Evolutionary conservation across 1,139 yeast species (phyloP), one percentile per base, ranked within the genome.

Genomic region (Wickerhamomyces sp.): DNA sequence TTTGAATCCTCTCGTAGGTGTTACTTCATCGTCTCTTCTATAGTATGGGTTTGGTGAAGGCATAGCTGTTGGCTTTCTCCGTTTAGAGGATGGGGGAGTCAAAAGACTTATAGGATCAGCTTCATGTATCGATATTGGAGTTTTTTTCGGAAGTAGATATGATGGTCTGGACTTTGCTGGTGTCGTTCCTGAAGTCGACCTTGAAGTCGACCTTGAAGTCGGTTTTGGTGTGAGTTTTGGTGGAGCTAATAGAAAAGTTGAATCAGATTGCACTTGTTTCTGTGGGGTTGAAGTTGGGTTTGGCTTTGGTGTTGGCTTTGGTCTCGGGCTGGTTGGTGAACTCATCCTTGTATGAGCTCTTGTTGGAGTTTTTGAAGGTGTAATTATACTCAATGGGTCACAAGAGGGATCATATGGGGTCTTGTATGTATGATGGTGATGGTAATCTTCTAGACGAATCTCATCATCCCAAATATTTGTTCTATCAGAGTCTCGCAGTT

Each of bases 341-440:
- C 31, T 29, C 6, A 31, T 40, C 14, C 32, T 15, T 2, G 24
- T 25, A 16, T 6, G 26, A 39, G 7, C 45, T 36, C 59, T 51
- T 19, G 33, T 30, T n/a, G 34, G 14, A 2, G 13, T 15, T 48
- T 55, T 15, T 72, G 71, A 20, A 55, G 54, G 34, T 16, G 27
- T 50, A 28, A 57, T 70, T 26, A 55, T 64, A 42, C 55, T 57
- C 33, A 49, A 58, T 31, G 57, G 65, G 30, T 41, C 44, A 17
- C 18, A 17, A 14, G 34, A 37, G n/a, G 45, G 41, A 25, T 42
- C 45, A n/a, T 14, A 14, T 5, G 17, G 4, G 7, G 7, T 13
- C 9, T n/a, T 3, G 25, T 19, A 19, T 14, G n/a, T 22, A 28
- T 18, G n/a, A 21, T 24, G 3, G 18, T 14, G 8, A 13, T 38